A percentile compares a stretch with the other conserved stretches of the same genome.
phyloP scores from a whole-genome alignment of 768 basidiomycete genomes.

The Sistotremastrum niveocremeum region DNA sequence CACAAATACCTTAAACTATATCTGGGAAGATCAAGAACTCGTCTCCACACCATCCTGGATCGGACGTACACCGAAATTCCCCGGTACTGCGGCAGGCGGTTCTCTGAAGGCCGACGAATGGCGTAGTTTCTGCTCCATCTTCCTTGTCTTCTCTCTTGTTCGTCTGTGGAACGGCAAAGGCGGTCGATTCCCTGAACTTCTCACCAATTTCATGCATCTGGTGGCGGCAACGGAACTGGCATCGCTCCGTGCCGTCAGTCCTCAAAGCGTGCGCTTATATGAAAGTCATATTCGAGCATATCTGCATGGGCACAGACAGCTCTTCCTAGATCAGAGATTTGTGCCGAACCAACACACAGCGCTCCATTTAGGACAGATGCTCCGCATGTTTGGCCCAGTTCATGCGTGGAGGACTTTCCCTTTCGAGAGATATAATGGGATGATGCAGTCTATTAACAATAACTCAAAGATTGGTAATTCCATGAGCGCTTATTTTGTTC shows the following conservation, averaged over 20 bases:
- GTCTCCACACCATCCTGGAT: conserved; percentile 14
- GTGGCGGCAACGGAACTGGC: conserved; percentile 13
- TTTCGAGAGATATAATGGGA: conserved; percentile 10
- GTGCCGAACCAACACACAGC: conserved; percentile 20
- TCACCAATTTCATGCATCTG: conserved; percentile 21
- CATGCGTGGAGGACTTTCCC: conserved; percentile 8
- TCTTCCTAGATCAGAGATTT: conserved; percentile 15
- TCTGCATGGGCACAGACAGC: conserved; percentile 4
- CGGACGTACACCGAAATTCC: conserved; percentile 3
- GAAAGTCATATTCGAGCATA: conserved; percentile 9
- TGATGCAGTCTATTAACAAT: conserved; percentile 10
- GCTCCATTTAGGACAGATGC: conserved; percentile 16
- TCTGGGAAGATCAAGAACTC: conserved; percentile 8
- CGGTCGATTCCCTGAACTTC: too few species aligned
- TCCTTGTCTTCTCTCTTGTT: conserved; percentile 10
- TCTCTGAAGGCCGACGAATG: conserved; percentile 14
- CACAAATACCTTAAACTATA: neutral
- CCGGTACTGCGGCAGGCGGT: conserved; percentile 10
- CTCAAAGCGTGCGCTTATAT: neutral
- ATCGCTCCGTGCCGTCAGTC: conserved; percentile 8
- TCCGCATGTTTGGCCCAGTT: conserved; percentile 17
- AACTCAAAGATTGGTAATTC: conserved; percentile 11
- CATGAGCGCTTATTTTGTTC: too few species aligned
- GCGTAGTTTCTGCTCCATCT: conserved; percentile 7
- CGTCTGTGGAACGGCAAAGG: conserved; percentile 15